Percentiles rank a stretch among this genome's conserved stretches.
These are phyloP conservation scores for Cutaneotrichosporon cyanovorans DNA, from an alignment of 1,284 basidiomycete species.

Conservation along the genomic window DNA sequence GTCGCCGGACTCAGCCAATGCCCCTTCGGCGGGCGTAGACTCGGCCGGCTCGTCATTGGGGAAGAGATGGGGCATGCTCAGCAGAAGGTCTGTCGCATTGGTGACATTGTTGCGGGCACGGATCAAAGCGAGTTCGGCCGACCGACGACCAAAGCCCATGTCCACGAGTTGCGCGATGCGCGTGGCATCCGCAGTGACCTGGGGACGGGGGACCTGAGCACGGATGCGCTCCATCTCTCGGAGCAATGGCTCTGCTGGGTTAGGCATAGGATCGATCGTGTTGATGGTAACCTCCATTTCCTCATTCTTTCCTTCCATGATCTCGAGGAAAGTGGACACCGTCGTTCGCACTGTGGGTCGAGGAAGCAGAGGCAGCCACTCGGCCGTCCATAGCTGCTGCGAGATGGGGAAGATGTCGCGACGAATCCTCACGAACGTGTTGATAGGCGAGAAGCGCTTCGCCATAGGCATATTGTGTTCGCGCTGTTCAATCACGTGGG, in stretches of 20 bases:
- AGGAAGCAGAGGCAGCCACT: conserved; percentile 72
- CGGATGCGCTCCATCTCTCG: conserved; percentile 2
- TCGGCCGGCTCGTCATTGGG: conserved; percentile 35
- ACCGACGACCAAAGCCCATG: conserved; percentile 90
- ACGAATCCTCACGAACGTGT: conserved; percentile 65
- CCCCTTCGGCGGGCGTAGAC: conserved; percentile 4
- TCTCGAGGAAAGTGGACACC: conserved; percentile 69
- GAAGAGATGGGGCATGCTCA: conserved; percentile 73
- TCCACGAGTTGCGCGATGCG: conserved; percentile 77
- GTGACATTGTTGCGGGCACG: conserved; percentile 83
- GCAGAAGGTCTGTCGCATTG: conserved; percentile 79
- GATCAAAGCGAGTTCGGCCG: conserved; percentile 72
- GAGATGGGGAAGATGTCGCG: conserved; percentile 62
- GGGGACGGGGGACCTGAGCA: background rate
- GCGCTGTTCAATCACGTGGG: conserved; percentile 41
- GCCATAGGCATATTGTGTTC: conserved; percentile 26
- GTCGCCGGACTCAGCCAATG: conserved; percentile 15
- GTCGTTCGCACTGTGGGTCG: conserved; percentile 64
- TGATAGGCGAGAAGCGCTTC: conserved; percentile 82
- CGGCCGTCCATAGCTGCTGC: conserved; percentile 67
- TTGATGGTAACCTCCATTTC: conserved; percentile 44
- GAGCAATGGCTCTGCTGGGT: conserved; percentile 3
- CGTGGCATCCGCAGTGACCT: conserved; percentile 57
- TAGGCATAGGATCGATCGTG: background rate
- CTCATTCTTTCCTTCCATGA: conserved; percentile 75